Percentiles rank a stretch among this genome's conserved stretches.
Conservation (phyloP, 495 filamentous ascomycete genomes). For the Acidiella bohemica region DNA sequence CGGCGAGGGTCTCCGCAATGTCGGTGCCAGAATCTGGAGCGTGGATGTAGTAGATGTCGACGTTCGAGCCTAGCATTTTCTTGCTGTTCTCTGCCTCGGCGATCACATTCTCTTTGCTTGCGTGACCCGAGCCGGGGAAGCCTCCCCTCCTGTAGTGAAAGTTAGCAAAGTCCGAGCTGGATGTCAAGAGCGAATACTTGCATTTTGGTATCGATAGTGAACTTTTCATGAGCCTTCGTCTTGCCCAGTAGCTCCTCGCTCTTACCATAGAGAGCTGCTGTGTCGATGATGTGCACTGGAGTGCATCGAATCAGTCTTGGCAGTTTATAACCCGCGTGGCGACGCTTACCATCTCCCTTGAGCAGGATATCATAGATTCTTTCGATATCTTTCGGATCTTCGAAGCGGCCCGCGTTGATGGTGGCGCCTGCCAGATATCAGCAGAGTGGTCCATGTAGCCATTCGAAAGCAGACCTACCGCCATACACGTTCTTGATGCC, state of each 20-base stretch:
- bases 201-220: constrained; percentile 31
- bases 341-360: constrained; percentile 6
- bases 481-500: constrained; percentile 11
- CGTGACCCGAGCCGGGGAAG: constrained; percentile 14
- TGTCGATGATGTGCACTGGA: constrained; percentile 16
- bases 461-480: no score
- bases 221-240: constrained; percentile 21
- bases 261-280: constrained; percentile 13
- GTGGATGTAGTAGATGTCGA: constrained; percentile 39
- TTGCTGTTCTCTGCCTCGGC: constrained; percentile 25
- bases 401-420: constrained; percentile 1
- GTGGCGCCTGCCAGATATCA: constrained; percentile 3
- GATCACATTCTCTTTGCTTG: constrained; percentile 25
- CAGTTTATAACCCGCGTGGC: no score
- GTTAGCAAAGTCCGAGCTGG: neutral
- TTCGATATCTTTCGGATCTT: neutral
- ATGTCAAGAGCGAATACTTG: neutral
- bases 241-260: constrained; percentile 28
- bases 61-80: constrained; percentile 26
- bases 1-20: constrained; percentile 30
- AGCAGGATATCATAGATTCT: constrained; percentile 4
- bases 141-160: constrained; percentile 14
- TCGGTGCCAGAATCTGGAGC: constrained; percentile 30
- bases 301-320: no score
- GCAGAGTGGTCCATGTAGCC: no score